phyloP scores from a whole-genome alignment of 2,329 filamentous ascomycete species.

The Penicillium capsulatum region DNA sequence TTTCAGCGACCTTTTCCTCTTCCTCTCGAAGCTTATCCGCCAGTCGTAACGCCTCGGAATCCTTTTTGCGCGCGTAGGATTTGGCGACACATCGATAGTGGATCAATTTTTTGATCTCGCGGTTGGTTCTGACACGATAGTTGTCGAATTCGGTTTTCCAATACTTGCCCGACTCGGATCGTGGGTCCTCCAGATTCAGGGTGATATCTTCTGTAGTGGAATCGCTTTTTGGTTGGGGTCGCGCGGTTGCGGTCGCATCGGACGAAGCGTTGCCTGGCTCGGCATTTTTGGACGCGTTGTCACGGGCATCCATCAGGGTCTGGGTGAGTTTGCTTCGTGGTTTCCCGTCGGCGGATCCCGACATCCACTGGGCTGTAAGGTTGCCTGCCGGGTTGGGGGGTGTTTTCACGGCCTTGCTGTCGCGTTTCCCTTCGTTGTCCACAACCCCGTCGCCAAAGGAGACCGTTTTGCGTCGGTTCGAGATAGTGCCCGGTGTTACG shows the following conservation, averaged over 20 bases:
- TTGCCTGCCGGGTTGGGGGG: constrained; percentile 45
- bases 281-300: constrained; percentile 29
- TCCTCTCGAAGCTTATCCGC: constrained; percentile 52
- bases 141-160: constrained; percentile 60
- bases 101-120: constrained; percentile 58
- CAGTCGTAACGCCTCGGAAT: constrained; percentile 52
- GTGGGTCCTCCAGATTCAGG: constrained; percentile 51
- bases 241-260: constrained; percentile 8
- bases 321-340: constrained; percentile 41
- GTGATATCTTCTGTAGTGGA: constrained; percentile 45
- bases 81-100: constrained; percentile 57
- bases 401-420: constrained; percentile 46
- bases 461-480: constrained; percentile 56
- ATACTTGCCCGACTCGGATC: constrained; percentile 56
- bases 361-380: constrained; percentile 44
- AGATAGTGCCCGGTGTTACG: constrained; percentile 58
- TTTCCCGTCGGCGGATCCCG: constrained; percentile 32
- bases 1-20: constrained; percentile 41
- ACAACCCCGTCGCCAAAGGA: constrained; percentile 56
- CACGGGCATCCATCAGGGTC: constrained; percentile 39
- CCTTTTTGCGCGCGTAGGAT: constrained; percentile 57
- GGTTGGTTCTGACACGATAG: constrained; percentile 55
- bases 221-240: constrained; percentile 23
- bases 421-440: constrained; percentile 53
- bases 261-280: constrained; percentile 15